Base-by-base conservation (phyloP, 257 asterid genomes). In the Capsicum chinense region DNA sequence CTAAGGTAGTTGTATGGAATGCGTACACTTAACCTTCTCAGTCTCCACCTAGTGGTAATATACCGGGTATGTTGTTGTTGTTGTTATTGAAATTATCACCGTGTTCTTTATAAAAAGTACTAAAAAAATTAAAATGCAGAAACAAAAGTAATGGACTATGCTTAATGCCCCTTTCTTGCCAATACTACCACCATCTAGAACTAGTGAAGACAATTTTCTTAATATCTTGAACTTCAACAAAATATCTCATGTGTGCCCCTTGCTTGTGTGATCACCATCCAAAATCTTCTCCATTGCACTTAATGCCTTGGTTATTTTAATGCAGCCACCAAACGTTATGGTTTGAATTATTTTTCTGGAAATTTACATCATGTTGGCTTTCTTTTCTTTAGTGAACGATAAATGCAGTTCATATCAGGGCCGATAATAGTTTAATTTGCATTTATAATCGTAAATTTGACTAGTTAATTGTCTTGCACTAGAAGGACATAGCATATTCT, bases 161-260 rank as follows among this genome's bases (percentile, higher is more conserved):
- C 76, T 67, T 67, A 42, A 67, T 71, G 39, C 79, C 39, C n/a
- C 58, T 71, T 17, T n/a, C 39, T 71, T 19, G 39, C 35, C 58
- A 71, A 47, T 47, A 39, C 37, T 71, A 71, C n/a, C 79, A 71
- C n/a, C 10, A 47, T n/a, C 5, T 2, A 7, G 58, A 50, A 47
- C 79, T 71, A 9, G 39, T 47, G 4, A 70, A 68, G 33, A 17
- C 19, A 35, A 7, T 59, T 87, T 79, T 64, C 79, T 85, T 56
- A 64, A 56, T 52, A 50, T 59, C 44, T 19, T 17, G 19, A 50
- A 56, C 54, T 82, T 74, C 39, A 50, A 47, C 58, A 11, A 80
- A 52, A 33, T 68, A 57, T 58, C 39, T 71, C n/a, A 12, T 6
- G 2, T 70, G 4, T 70, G 37, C 57, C 37, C 57, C 79, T n/a